Conservation (phyloP, 2,329 filamentous ascomycete species). For the Pestalotiopsis fici region DNA sequence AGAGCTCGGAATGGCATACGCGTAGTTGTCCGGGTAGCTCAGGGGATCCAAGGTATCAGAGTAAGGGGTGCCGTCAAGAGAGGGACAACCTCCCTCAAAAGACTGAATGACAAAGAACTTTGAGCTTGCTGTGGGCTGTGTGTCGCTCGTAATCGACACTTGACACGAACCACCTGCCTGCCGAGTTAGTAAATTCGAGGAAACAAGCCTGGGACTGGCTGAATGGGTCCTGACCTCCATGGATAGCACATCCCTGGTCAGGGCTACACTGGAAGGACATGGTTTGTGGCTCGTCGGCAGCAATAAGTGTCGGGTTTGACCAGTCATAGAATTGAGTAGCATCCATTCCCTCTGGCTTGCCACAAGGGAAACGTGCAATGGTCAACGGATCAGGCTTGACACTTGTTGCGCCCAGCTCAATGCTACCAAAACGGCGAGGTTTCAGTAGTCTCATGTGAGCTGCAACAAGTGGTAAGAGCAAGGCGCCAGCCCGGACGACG, state of each 20-base stretch:
- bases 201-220: background rate
- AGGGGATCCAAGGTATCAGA: conserved; percentile 35
- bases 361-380: background rate
- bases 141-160: conserved; percentile 61
- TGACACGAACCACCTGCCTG: conserved; percentile 69
- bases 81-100: conserved; percentile 69
- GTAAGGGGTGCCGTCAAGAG: conserved; percentile 50
- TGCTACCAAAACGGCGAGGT: background rate
- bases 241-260: background rate
- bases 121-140: conserved; percentile 50
- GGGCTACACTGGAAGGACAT: background rate
- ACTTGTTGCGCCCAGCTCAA: background rate
- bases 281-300: no score
- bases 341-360: background rate
- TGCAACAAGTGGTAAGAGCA: background rate
- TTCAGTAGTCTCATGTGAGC: background rate
- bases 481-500: background rate
- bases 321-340: background rate
- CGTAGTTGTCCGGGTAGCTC: background rate
- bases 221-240: background rate
- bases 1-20: background rate
- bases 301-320: background rate
- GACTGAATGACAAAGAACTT: conserved; percentile 73
- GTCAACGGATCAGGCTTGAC: background rate
- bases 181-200: background rate